Evolutionary conservation across 495 filamentous ascomycete genomes (phyloP).

Genomic region (Trichodelitschia bisporula): DNA sequence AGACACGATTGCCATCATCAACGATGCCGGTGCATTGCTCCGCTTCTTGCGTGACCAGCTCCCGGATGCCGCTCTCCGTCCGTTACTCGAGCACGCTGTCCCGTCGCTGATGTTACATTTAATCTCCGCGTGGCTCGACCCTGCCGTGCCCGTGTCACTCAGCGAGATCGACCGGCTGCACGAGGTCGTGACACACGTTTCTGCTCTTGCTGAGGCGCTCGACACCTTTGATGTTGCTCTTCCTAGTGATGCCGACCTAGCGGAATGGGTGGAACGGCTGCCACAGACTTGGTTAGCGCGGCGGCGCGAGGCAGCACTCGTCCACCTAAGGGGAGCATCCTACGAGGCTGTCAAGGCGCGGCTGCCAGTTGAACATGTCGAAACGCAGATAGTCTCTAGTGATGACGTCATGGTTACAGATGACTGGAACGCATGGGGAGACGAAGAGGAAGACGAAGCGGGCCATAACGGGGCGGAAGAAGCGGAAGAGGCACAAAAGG

Average conservation of each 20-base stretch:
- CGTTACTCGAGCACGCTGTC: constrained; percentile 41
- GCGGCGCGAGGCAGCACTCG: constrained; percentile 50
- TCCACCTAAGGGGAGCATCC: constrained; percentile 43
- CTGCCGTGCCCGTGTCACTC: constrained; percentile 47
- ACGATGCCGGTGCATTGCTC: no score
- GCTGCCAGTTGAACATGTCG: constrained; percentile 52
- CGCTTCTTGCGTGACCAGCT: no score
- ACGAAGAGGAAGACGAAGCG: constrained; percentile 26
- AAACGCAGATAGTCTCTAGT: constrained; percentile 51
- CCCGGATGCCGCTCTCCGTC: no score
- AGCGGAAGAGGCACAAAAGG: constrained; percentile 11
- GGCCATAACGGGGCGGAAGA: constrained; percentile 15
- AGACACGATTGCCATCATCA: no score
- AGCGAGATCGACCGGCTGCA: constrained; percentile 45
- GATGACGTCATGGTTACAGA: constrained; percentile 28
- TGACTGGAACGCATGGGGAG: constrained; percentile 64
- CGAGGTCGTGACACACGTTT: constrained; percentile 29
- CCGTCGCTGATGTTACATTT: constrained; percentile 37
- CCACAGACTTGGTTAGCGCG: constrained; percentile 71
- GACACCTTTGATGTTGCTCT: constrained; percentile 36
- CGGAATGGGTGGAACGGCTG: constrained; percentile 57
- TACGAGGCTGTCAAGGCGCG: constrained; percentile 33
- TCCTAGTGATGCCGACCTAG: constrained; percentile 43
- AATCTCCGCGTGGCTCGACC: constrained; percentile 47
- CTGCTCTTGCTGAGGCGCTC: constrained; percentile 35